phyloP scores from a whole-genome alignment of 768 basidiomycete species.

The Strobilomyces confusus region DNA sequence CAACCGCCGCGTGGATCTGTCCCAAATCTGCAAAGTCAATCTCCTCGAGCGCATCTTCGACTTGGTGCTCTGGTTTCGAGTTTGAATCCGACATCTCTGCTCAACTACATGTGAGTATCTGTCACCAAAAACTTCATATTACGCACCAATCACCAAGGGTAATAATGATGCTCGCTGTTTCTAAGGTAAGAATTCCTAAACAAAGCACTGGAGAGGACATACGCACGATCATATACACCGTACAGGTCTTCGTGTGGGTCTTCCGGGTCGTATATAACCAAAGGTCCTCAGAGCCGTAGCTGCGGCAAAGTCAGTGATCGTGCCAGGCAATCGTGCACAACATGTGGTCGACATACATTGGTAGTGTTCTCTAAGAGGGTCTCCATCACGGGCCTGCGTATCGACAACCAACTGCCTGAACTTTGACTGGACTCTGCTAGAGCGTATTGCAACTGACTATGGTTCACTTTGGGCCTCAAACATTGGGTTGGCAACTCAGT shows the following conservation, averaged over 20 bases:
- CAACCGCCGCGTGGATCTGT: conserved; percentile 41
- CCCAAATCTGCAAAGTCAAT: conserved; percentile 65
- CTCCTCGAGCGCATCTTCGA: conserved; percentile 44
- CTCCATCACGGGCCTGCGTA: no score
- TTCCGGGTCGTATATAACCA: conserved; percentile 41
- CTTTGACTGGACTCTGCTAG: no score
- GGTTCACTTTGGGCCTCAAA: no score
- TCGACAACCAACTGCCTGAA: no score
- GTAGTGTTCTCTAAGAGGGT: no score
- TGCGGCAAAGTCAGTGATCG: no score
- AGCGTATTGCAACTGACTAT: no score
- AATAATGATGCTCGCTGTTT: conserved; percentile 34
- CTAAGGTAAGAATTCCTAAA: background rate
- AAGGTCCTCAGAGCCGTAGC: conserved; percentile 22
- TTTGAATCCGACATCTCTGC: conserved; percentile 10
- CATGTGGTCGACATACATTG: no score
- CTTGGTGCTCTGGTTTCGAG: conserved; percentile 30
- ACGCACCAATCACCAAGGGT: conserved; percentile 32
- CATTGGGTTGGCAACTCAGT: no score
- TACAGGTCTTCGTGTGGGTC: conserved; percentile 38
- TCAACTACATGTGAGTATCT: conserved; percentile 25
- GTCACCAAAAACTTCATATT: conserved; percentile 11
- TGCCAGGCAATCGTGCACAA: no score
- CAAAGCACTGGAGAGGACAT: conserved; percentile 11
- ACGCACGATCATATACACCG: conserved; percentile 36